Percentiles rank a stretch among this genome's conserved stretches.
These are phyloP conservation scores for Cyberlindnera maclurae DNA, from an alignment of 805 yeast genomes.

Conservation along the genomic window DNA sequence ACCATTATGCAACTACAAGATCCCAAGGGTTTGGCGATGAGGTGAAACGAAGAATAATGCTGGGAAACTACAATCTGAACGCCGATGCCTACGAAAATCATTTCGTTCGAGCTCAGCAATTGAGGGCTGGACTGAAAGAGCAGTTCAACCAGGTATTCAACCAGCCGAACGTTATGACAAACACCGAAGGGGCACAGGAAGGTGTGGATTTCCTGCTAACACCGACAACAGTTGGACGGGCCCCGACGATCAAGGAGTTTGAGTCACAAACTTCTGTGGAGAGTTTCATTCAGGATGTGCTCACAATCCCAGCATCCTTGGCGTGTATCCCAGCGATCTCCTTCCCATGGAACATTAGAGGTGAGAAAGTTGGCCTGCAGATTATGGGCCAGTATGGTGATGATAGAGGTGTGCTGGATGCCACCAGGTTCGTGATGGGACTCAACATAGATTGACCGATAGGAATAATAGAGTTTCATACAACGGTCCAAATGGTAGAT, in stretches of 20 bases:
- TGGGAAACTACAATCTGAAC: slow-evolving; percentile 83
- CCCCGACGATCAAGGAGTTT: slow-evolving; percentile 48
- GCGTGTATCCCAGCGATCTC: slow-evolving; percentile 87
- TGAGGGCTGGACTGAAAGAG: slow-evolving; percentile 51
- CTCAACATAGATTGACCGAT: slow-evolving; percentile 15
- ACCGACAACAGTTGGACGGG: slow-evolving; percentile 59
- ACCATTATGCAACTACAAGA: slow-evolving; percentile 54
- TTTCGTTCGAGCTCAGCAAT: slow-evolving; percentile 64
- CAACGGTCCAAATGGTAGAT: slow-evolving; percentile 9
- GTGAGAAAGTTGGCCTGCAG: slow-evolving; percentile 59
- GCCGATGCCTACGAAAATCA: slow-evolving; percentile 65
- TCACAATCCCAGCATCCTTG: slow-evolving; percentile 85
- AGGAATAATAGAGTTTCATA: neutral
- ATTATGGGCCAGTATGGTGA: slow-evolving; percentile 82
- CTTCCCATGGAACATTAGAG: slow-evolving; percentile 46
- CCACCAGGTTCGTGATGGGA: slow-evolving; percentile 15
- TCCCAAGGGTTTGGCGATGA: slow-evolving; percentile 67
- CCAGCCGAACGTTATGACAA: slow-evolving; percentile 36
- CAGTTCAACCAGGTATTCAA: slow-evolving; percentile 65
- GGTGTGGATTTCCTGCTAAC: slow-evolving; percentile 65
- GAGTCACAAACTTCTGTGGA: slow-evolving; percentile 42
- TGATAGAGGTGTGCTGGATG: slow-evolving; percentile 53
- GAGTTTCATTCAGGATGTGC: slow-evolving; percentile 71
- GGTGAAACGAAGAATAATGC: slow-evolving; percentile 71
- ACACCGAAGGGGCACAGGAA: slow-evolving; percentile 14